These are phyloP conservation scores for Moesziomyces aphidis DNA, from an alignment of 1,284 basidiomycete species.

Conservation along the genomic window DNA sequence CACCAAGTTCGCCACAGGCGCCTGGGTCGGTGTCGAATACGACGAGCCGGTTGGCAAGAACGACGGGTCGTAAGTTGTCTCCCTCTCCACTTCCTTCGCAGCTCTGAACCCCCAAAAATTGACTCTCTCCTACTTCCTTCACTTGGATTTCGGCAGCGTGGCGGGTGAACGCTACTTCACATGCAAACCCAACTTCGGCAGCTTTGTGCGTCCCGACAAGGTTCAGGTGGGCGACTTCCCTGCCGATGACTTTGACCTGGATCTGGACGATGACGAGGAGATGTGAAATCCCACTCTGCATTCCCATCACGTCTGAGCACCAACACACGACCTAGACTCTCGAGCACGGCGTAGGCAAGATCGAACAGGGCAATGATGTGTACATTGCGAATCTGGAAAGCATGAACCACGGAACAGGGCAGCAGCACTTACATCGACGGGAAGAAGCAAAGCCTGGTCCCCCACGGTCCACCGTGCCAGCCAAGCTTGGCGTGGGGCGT, in stretches of 20 bases:
- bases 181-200: conserved; percentile 81
- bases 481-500: background rate
- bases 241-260: conserved; percentile 31
- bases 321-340: too few relatives aligned
- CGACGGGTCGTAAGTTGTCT: conserved; percentile 82
- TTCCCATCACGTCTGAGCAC: background rate
- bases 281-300: conserved; percentile 15
- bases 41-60: conserved; percentile 97
- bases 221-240: conserved; percentile 88
- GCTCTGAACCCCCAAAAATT: background rate
- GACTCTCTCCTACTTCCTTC: background rate
- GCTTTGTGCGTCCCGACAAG: conserved; percentile 87
- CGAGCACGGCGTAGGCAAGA: background rate
- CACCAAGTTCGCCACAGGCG: conserved; percentile 76
- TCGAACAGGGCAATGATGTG: background rate
- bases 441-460: conserved; percentile 3
- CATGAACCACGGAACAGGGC: background rate
- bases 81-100: background rate
- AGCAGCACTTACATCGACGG: conserved; percentile 10
- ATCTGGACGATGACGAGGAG: conserved; percentile 43
- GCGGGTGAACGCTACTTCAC: conserved; percentile 86
- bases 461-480: too few relatives aligned
- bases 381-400: background rate
- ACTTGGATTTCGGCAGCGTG: conserved; percentile 72
- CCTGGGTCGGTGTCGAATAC: conserved; percentile 94